Evolutionary conservation across 345 rosid genomes (phyloP).

Genomic region (Nasturtium officinale): DNA sequence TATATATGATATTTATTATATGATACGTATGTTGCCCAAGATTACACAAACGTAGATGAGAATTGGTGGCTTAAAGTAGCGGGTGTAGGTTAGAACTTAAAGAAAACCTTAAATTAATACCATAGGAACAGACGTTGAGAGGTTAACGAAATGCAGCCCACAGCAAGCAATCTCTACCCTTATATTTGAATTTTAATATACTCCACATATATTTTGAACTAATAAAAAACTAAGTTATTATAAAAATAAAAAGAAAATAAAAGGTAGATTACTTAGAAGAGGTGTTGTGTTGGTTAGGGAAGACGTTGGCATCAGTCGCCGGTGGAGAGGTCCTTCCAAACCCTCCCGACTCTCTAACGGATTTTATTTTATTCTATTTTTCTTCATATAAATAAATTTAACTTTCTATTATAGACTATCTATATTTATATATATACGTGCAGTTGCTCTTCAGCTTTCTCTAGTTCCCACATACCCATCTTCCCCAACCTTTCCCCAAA

Average conservation of each 20-base stretch:
- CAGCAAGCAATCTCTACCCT: slow-evolving; percentile 63
- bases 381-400: not conserved
- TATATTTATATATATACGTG: slow-evolving; percentile 22
- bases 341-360: slow-evolving; percentile 66
- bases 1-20: not conserved
- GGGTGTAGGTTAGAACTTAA: slow-evolving; percentile 64
- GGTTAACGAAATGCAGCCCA: slow-evolving; percentile 62
- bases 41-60: slow-evolving; percentile 40
- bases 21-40: slow-evolving; percentile 22
- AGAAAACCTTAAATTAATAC: slow-evolving; percentile 48
- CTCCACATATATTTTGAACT: not conserved
- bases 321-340: slow-evolving; percentile 54
- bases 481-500: slow-evolving; percentile 35
- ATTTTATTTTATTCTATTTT: slow-evolving; percentile 15
- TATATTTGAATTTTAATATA: not conserved
- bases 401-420: not conserved
- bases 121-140: slow-evolving; percentile 61
- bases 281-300: slow-evolving; percentile 63
- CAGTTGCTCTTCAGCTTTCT: slow-evolving; percentile 46
- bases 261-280: slow-evolving; percentile 54
- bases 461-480: slow-evolving; percentile 45
- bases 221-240: not conserved
- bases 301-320: slow-evolving; percentile 70
- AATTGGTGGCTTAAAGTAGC: slow-evolving; percentile 49
- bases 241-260: not conserved